Evolutionary conservation across 208 protist genomes (phyloP).

Genomic region (Trypanosoma platydactyli): DNA sequence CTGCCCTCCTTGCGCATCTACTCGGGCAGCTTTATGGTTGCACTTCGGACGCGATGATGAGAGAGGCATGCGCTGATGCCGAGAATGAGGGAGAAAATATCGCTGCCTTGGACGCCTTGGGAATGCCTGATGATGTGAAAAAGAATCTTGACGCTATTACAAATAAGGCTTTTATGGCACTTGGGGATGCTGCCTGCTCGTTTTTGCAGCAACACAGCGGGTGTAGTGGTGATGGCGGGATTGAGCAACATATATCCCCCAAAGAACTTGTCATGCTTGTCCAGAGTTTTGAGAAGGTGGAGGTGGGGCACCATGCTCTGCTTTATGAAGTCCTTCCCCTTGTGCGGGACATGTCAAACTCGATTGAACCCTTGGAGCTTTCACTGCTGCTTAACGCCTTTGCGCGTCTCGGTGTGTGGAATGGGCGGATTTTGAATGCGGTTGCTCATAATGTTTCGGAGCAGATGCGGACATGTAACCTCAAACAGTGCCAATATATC

Average conservation of each 20-base stretch:
- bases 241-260: slow-evolving; percentile 28
- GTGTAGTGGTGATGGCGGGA: background rate
- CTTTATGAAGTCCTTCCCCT: slow-evolving; percentile 64
- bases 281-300: slow-evolving; percentile 62
- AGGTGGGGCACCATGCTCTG: slow-evolving; percentile 36
- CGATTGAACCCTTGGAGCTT: slow-evolving; percentile 68
- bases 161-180: slow-evolving; percentile 21
- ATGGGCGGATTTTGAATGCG: slow-evolving; percentile 55
- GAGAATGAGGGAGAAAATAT: slow-evolving; percentile 9
- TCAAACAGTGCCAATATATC: slow-evolving; percentile 67
- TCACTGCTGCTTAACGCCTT: slow-evolving; percentile 70
- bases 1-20: slow-evolving; percentile 23
- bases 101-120: slow-evolving; percentile 1
- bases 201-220: slow-evolving; percentile 19
- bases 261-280: slow-evolving; percentile 83
- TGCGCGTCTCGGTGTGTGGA: slow-evolving; percentile 69
- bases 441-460: slow-evolving; percentile 38
- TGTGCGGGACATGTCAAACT: slow-evolving; percentile 37
- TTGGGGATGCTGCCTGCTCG: slow-evolving; percentile 32
- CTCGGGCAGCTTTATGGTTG: slow-evolving; percentile 27
- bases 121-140: slow-evolving; percentile 2
- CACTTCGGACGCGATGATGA: background rate
- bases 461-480: slow-evolving; percentile 34
- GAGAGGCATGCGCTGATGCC: slow-evolving; percentile 2
- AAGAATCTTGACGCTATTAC: slow-evolving; percentile 9